Conservation (phyloP, 2,329 filamentous ascomycete species). For the Nigrograna mackinnonii region DNA sequence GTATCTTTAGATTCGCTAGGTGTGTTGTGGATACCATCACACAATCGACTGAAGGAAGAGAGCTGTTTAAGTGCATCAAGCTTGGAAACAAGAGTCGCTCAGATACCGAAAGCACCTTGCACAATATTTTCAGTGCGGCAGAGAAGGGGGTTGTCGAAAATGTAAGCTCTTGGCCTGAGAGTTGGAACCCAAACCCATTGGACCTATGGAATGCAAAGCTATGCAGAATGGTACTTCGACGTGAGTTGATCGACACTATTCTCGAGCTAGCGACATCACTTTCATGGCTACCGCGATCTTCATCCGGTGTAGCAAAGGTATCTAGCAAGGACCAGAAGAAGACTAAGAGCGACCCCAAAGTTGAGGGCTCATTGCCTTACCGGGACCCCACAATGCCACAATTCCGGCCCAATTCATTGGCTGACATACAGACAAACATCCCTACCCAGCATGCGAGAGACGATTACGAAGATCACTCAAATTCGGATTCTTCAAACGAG, state of each 20-base stretch:
- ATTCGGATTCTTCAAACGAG: neutral
- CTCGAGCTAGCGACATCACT: constrained; percentile 12
- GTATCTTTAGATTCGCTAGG: constrained; percentile 30
- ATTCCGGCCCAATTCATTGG: constrained; percentile 62
- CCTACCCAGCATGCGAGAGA: neutral
- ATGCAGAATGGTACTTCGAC: constrained; percentile 19
- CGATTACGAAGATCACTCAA: neutral
- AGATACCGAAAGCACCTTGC: constrained; percentile 9
- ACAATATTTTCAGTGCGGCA: constrained; percentile 13
- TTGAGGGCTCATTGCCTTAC: neutral
- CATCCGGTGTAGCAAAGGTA: neutral
- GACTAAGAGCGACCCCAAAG: neutral
- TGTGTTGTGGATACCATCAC: constrained; percentile 20
- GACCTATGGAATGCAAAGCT: constrained; percentile 28
- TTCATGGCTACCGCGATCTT: constrained; percentile 17
- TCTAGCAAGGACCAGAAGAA: neutral
- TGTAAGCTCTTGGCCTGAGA: constrained; percentile 10
- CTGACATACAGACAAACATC: constrained; percentile 13
- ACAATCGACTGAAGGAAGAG: neutral
- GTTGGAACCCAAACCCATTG: constrained; percentile 14
- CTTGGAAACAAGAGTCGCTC: constrained; percentile 5
- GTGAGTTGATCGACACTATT: constrained; percentile 20
- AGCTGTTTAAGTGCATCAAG: constrained; percentile 1
- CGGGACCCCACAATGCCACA: constrained; percentile 70
- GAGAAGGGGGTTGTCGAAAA: constrained; percentile 18